Conservation (phyloP, 1,284 basidiomycete species). For the Trichosporon ovoides region DNA sequence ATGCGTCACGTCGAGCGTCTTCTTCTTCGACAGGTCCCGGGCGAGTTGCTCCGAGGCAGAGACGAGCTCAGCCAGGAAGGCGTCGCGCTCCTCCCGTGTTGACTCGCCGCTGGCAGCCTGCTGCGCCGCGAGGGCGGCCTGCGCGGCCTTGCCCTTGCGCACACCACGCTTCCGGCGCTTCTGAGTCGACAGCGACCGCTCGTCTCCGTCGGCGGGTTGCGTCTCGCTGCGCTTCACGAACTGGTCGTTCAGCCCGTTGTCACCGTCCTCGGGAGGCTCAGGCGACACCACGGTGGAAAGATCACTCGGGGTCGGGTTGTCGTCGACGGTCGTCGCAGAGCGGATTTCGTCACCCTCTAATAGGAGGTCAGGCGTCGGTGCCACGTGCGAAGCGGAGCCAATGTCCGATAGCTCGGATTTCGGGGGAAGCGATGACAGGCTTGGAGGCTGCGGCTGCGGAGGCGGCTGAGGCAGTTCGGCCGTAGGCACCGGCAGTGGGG, state of each 20-base stretch:
- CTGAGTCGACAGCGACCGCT: constrained; percentile 35
- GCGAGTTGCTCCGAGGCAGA: constrained; percentile 74
- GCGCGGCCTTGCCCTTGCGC: constrained; percentile 49
- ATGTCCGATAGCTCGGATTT: constrained; percentile 12
- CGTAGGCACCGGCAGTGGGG: background rate
- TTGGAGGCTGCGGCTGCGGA: background rate
- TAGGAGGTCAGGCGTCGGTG: constrained; percentile 15
- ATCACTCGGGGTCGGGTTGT: constrained; percentile 38
- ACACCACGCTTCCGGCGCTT: constrained; percentile 49
- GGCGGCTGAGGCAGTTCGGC: no score
- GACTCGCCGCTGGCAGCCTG: constrained; percentile 17
- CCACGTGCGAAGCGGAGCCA: constrained; percentile 1
- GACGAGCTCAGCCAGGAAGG: constrained; percentile 61
- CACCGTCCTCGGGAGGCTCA: constrained; percentile 19
- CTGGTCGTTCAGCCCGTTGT: constrained; percentile 11
- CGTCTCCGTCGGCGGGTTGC: constrained; percentile 21
- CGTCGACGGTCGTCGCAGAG: constrained; percentile 36
- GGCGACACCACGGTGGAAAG: constrained; percentile 31
- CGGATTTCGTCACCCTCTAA: constrained; percentile 18
- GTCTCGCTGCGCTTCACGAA: constrained; percentile 5
- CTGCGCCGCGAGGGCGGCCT: constrained; percentile 38
- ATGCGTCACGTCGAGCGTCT: constrained; percentile 29
- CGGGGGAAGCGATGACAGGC: constrained; percentile 13
- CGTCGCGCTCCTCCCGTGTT: constrained; percentile 38
- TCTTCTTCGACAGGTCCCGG: constrained; percentile 59